These are phyloP conservation scores for Chlamydomonas reinhardtii DNA, from an alignment of 163 green algal species.

Conservation along the genomic window DNA sequence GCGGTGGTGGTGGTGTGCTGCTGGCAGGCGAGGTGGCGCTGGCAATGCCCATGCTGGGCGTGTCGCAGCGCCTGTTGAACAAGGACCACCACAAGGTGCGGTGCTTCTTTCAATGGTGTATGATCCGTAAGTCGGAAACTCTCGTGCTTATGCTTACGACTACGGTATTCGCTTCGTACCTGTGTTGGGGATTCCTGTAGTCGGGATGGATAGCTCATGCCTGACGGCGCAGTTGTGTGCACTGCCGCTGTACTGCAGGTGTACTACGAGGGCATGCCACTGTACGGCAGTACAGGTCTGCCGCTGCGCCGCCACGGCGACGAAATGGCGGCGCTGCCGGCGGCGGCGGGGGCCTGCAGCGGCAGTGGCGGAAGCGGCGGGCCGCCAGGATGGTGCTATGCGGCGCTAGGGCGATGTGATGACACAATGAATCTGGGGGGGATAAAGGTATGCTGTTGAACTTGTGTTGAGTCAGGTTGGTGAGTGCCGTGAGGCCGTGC, in stretches of 20 bases:
- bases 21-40: slow-evolving; percentile 80
- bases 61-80: slow-evolving; percentile 90
- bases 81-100: slow-evolving; percentile 77
- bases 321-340: slow-evolving; percentile 78
- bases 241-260: slow-evolving; percentile 9
- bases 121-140: no score
- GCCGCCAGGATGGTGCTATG: slow-evolving; percentile 64
- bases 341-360: background rate
- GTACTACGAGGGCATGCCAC: slow-evolving; percentile 93
- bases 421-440: slow-evolving; percentile 98
- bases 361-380: slow-evolving; percentile 18
- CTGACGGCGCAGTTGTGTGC: background rate
- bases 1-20: no score
- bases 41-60: slow-evolving; percentile 81
- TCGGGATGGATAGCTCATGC: no score
- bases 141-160: no score
- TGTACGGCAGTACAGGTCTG: slow-evolving; percentile 32
- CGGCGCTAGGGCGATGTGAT: slow-evolving; percentile 86
- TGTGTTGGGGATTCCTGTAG: no score
- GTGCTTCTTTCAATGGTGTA: no score
- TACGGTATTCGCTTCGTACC: no score
- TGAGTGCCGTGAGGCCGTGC: no score
- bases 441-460: slow-evolving; percentile 77
- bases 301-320: slow-evolving; percentile 92
- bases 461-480: background rate